Evolutionary conservation across 805 yeast genomes (phyloP).

Genomic region (Saccharomyces mikatae): DNA sequence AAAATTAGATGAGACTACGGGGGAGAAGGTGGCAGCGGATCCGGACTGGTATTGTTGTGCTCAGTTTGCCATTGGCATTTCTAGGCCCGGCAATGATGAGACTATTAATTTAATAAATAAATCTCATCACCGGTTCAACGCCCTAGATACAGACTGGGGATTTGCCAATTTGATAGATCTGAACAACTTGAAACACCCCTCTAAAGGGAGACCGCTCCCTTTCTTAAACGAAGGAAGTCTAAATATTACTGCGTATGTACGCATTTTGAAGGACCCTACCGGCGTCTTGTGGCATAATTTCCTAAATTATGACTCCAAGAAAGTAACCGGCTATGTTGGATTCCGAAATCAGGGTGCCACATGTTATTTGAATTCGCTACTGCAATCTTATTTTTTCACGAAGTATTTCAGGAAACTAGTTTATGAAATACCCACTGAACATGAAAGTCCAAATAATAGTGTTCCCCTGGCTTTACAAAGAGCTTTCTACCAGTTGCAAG

Average conservation of each 20-base stretch:
- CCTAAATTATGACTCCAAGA: slow-evolving; percentile 74
- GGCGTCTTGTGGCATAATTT: slow-evolving; percentile 93
- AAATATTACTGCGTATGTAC: slow-evolving; percentile 68
- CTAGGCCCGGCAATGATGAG: slow-evolving; percentile 67
- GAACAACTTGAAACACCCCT: slow-evolving; percentile 37
- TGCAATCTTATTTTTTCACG: slow-evolving; percentile 87
- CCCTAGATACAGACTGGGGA: slow-evolving; percentile 90
- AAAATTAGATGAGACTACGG: slow-evolving; percentile 19
- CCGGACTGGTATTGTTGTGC: slow-evolving; percentile 83
- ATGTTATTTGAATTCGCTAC: slow-evolving; percentile 84
- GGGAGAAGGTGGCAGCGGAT: slow-evolving; percentile 24
- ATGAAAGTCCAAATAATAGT: slow-evolving; percentile 42
- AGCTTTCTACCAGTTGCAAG: slow-evolving; percentile 70
- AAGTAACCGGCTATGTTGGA: slow-evolving; percentile 85
- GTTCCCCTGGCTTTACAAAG: slow-evolving; percentile 85
- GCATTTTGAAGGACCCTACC: slow-evolving; percentile 78
- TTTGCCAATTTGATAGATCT: slow-evolving; percentile 68
- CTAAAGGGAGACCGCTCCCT: slow-evolving; percentile 32
- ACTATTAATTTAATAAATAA: slow-evolving; percentile 48
- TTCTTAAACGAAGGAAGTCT: slow-evolving; percentile 46
- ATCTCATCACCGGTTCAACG: slow-evolving; percentile 71
- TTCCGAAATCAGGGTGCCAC: slow-evolving; percentile 97
- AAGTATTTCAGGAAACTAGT: slow-evolving; percentile 75
- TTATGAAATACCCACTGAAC: slow-evolving; percentile 78
- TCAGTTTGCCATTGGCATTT: slow-evolving; percentile 75